A percentile compares a stretch with the other conserved stretches of the same genome.
phyloP scores from a whole-genome alignment of 345 rosid species.

The Euphorbia lathyris region DNA sequence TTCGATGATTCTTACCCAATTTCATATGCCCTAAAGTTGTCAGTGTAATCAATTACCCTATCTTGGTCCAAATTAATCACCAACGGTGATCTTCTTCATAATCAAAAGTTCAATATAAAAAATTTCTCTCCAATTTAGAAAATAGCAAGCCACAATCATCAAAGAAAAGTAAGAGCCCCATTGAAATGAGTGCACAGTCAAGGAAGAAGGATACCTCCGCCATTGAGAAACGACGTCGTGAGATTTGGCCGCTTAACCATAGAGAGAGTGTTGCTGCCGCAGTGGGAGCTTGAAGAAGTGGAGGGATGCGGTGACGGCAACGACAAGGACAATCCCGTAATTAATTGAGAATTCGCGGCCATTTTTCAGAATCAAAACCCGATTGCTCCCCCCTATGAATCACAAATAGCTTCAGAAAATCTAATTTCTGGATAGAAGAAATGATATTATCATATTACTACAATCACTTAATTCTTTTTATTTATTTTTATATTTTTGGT shows the following conservation, averaged over 20 bases:
- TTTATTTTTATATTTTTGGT: background rate
- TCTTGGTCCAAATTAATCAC: background rate
- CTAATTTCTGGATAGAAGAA: slow-evolving; percentile 7
- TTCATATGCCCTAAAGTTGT: background rate
- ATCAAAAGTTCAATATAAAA: background rate
- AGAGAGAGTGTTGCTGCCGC: slow-evolving; percentile 23
- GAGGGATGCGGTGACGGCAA: slow-evolving; percentile 30
- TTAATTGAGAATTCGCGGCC: slow-evolving; percentile 36
- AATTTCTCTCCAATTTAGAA: background rate
- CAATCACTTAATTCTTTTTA: slow-evolving; percentile 3
- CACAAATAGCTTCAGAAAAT: slow-evolving; percentile 1
- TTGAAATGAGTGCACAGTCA: background rate
- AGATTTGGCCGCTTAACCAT: slow-evolving; percentile 33
- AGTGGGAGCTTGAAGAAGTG: slow-evolving; percentile 29
- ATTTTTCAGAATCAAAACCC: background rate
- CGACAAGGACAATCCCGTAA: slow-evolving; percentile 40
- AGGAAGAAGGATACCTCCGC: slow-evolving; percentile 34
- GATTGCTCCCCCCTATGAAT: background rate
- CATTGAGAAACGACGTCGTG: slow-evolving; percentile 38
- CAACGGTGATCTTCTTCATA: background rate
- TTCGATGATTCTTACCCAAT: background rate
- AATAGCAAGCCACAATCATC: background rate
- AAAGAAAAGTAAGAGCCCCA: background rate
- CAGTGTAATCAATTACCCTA: background rate
- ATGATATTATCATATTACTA: too few relatives aligned